Evolutionary conservation across 140 eudicot genomes (phyloP), one percentile per base, ranked within the genome.

Genomic region (Stevia rebaudiana): DNA sequence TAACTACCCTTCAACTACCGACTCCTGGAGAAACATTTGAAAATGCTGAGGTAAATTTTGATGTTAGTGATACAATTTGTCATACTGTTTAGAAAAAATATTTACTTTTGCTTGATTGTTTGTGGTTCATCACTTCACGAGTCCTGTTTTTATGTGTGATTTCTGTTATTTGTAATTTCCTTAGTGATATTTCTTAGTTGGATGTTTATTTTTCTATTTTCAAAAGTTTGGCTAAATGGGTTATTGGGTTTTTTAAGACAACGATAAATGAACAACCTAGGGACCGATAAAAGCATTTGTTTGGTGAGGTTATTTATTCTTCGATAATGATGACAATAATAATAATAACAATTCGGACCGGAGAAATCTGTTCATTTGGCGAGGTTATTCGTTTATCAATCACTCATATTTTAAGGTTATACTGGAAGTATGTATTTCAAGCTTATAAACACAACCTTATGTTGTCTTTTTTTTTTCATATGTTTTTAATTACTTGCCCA

Each of bases 1-100:
- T 92, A 49, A 78, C 82, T 56, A 76, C 89, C 23, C 53, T 88
- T 71, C 87, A 88, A 67, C 84, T 92, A 74, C 98, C 98, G 41
- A 56, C 69, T 63, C 66, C 53, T 24, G 89, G 80, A 43, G 78
- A 81, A 61, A 63, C 74, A 35, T 85, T 65, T 65, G 51, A 75
- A 75, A 69, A 81, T 65, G 79, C 95, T 33, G 98, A 92, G 98
- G 98, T 91, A 82, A 61, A 51, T 74, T 16, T 63, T 9, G 24
- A 23, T 10, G 9, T 22, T 25, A 49, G 8, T 21, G 19, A 50
- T 58, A 46, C 16, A 36, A 58, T 18, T 69, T 30, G 25, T 15
- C 46, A n/a, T 31, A 17, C 4, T 18, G 23, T n/a, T 19, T 57
- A 12, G 19, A 5, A 17, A 19, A 50, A 44, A 30, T 56, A 11